phyloP scores from a whole-genome alignment of 2,329 filamentous ascomycete genomes.

The Calonectria fujianensis region DNA sequence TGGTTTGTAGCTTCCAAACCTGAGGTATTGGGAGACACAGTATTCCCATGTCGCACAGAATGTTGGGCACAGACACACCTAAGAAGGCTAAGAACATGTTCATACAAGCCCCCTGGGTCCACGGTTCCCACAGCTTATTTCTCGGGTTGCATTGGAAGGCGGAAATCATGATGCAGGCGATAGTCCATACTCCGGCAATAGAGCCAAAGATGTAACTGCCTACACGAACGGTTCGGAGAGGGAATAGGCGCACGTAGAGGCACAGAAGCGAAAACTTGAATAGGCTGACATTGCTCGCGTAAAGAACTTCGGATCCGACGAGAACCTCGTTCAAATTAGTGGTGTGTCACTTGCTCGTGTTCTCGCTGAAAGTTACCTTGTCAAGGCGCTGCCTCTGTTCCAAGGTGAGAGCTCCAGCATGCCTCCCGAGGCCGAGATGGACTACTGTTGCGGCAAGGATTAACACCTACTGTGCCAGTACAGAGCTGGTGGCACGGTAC shows the following conservation, averaged over 20 bases:
- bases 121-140: constrained; percentile 7
- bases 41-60: constrained; percentile 15
- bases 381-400: constrained; percentile 11
- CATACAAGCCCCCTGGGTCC: neutral
- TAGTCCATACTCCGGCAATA: neutral
- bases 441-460: neutral
- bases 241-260: neutral
- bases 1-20: constrained; percentile 15
- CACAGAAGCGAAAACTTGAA: constrained; percentile 7
- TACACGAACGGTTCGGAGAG: neutral
- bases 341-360: neutral
- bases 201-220: neutral
- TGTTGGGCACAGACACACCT: constrained; percentile 12
- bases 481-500: neutral
- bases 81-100: constrained; percentile 5
- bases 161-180: neutral
- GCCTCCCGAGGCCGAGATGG: constrained; percentile 2
- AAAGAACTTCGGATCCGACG: neutral
- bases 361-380: neutral
- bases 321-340: neutral
- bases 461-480: neutral
- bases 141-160: constrained; percentile 1
- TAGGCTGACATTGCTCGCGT: neutral
- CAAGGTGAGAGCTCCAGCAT: neutral
- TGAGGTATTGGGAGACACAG: constrained; percentile 14